These are phyloP conservation scores for Tricholoma terreum DNA, from an alignment of 768 basidiomycete genomes.

Conservation along the genomic window DNA sequence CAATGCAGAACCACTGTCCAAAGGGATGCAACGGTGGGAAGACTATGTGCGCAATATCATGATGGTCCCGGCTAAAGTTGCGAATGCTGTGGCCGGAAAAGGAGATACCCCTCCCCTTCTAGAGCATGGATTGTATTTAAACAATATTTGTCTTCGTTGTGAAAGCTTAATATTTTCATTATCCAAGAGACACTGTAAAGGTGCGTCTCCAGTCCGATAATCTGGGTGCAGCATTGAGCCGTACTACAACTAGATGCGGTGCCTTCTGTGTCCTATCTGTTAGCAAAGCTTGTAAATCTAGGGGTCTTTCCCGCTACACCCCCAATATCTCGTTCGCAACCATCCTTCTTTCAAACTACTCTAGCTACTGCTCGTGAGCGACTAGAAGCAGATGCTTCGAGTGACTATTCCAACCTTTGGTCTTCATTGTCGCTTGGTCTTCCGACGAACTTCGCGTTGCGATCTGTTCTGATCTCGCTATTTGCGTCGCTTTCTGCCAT, in stretches of 20 bases:
- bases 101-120: slow-evolving; percentile 44
- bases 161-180: slow-evolving; percentile 51
- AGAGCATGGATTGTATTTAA: slow-evolving; percentile 56
- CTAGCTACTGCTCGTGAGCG: slow-evolving; percentile 47
- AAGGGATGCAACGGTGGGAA: slow-evolving; percentile 59
- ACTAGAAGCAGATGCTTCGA: slow-evolving; percentile 22
- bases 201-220: slow-evolving; percentile 31
- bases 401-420: slow-evolving; percentile 51
- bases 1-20: slow-evolving; percentile 17
- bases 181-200: slow-evolving; percentile 34
- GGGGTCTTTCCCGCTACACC: slow-evolving; percentile 59
- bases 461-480: slow-evolving; percentile 57
- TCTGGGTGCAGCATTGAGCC: slow-evolving; percentile 1
- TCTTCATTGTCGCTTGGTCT: slow-evolving; percentile 40
- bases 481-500: slow-evolving; percentile 45
- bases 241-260: slow-evolving; percentile 30
- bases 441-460: slow-evolving; percentile 50
- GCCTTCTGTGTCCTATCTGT: slow-evolving; percentile 47
- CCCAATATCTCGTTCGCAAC: slow-evolving; percentile 53
- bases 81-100: slow-evolving; percentile 59
- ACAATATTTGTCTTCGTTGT: slow-evolving; percentile 46
- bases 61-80: slow-evolving; percentile 71
- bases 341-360: slow-evolving; percentile 64
- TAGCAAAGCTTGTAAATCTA: slow-evolving; percentile 64
- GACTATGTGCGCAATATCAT: slow-evolving; percentile 66